Percentiles rank a stretch among this genome's conserved stretches.
Conservation (phyloP, 1,284 basidiomycete species). For the Lentinus polychrous region DNA sequence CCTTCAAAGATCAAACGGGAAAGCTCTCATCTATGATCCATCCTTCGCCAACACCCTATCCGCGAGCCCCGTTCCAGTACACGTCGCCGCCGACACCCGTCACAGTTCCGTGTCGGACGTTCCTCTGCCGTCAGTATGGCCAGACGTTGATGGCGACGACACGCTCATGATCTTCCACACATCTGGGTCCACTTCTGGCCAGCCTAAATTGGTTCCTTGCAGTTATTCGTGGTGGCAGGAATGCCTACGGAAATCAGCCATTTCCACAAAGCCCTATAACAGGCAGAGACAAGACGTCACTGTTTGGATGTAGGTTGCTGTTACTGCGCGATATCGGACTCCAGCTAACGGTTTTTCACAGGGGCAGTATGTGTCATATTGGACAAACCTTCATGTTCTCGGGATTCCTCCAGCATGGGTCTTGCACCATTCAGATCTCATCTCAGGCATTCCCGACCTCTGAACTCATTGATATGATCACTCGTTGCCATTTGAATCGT, state of each 20-base stretch:
- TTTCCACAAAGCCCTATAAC: slow-evolving; percentile 14
- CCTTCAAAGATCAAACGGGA: slow-evolving; percentile 46
- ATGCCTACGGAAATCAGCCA: slow-evolving; percentile 19
- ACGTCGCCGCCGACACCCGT: slow-evolving; percentile 36
- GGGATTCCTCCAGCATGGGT: slow-evolving; percentile 60
- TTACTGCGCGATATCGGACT: background rate
- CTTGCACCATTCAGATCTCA: slow-evolving; percentile 65
- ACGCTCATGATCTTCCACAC: slow-evolving; percentile 67
- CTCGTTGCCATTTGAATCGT: slow-evolving; percentile 57
- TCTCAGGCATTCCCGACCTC: slow-evolving; percentile 55
- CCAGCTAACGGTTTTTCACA: slow-evolving; percentile 11
- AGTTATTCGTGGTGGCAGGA: slow-evolving; percentile 35
- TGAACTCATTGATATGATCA: slow-evolving; percentile 66
- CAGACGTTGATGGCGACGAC: slow-evolving; percentile 33
- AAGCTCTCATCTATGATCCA: slow-evolving; percentile 54
- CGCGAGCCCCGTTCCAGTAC: slow-evolving; percentile 39
- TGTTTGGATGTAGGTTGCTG: slow-evolving; percentile 26
- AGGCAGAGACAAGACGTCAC: slow-evolving; percentile 50
- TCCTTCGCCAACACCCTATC: slow-evolving; percentile 32
- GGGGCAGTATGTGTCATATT: slow-evolving; percentile 28
- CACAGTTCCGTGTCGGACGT: slow-evolving; percentile 29
- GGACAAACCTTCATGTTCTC: slow-evolving; percentile 27
- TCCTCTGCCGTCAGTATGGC: slow-evolving; percentile 38
- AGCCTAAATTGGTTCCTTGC: slow-evolving; percentile 65
- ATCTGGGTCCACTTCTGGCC: slow-evolving; percentile 67